Evolutionary conservation across 2,329 filamentous ascomycete genomes (phyloP), one percentile per base, ranked within the genome.

Genomic region (Capronia americana): DNA sequence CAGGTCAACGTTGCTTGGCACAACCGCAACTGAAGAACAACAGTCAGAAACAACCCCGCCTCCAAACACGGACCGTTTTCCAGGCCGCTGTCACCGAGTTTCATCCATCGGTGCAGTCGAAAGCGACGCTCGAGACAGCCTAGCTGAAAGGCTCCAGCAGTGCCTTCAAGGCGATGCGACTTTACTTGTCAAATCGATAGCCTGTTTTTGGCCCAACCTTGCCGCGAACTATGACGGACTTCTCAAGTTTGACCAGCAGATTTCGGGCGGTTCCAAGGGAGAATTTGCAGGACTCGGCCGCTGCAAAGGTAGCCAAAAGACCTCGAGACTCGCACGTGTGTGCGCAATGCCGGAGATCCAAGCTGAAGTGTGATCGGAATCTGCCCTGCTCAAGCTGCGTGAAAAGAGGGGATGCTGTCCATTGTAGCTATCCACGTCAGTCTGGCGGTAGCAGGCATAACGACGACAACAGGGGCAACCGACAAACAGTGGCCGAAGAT

Each of bases 291-390:
- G 66, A 61, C 2, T 34, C 50, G 26, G 57, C 59, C 24, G 95
- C 91, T 74, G 48, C 30, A 56, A 71, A 66, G 54, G 91, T 97
- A 65, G 89, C 92, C 71, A 96, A 95, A 82, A 87, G 94, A 76
- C 97, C 97, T 75, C 86, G 93, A 68, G 90, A 97, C 14, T 93
- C 93, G 53, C 83, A 97, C 55, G 97, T 73, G 28, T 75, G 74
- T 57, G 64, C 70, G 48, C 70, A 70, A 34, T 81, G 79, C 71
- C 76, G 78, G 24, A 74, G 75, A 20, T 75, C 78, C 48, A 81
- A 80, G 63, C 79, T 81, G 61, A 79, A 78, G 72, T 80, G 79
- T 64, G 48, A 76, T 74, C 72, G 77, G 74, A 68, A 71, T 73
- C 6, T 66, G n/a, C 79, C 78, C 3, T 81, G 79, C 68, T 75